Evolutionary conservation across 768 basidiomycete species (phyloP).

Genomic region (Boletellus ananiceps): DNA sequence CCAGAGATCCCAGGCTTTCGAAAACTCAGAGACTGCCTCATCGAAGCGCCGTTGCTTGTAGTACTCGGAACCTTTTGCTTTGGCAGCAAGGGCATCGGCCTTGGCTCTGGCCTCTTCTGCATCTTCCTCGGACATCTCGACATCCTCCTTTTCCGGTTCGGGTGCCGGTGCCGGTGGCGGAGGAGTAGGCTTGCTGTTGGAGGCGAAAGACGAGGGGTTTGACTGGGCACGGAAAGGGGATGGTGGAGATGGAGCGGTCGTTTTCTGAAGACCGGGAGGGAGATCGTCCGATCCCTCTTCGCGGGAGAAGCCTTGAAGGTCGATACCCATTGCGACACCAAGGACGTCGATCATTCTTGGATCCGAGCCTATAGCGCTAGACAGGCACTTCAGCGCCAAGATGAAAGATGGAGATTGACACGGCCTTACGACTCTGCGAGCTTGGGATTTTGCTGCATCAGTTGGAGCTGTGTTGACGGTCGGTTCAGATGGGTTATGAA

Average conservation of each 20-base stretch:
- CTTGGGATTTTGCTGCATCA: constrained; percentile 64
- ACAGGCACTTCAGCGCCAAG: constrained; percentile 6
- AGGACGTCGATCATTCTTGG: constrained; percentile 92
- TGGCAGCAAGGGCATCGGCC: constrained; percentile 73
- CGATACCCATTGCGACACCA: constrained; percentile 89
- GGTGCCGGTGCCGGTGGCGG: constrained; percentile 31
- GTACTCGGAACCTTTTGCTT: constrained; percentile 70
- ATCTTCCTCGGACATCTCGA: constrained; percentile 62
- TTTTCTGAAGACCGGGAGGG: constrained; percentile 51
- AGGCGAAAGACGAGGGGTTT: constrained; percentile 40
- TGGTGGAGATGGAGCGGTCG: constrained; percentile 18
- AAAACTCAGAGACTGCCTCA: constrained; percentile 69
- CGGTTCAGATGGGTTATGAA: background rate
- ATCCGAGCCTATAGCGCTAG: constrained; percentile 58
- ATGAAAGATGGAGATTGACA: background rate
- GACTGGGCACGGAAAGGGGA: constrained; percentile 30
- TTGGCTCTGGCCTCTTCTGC: constrained; percentile 69
- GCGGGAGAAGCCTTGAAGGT: constrained; percentile 81
- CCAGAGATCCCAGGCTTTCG: constrained; percentile 88
- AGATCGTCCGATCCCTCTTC: constrained; percentile 81
- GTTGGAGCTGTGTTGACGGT: constrained; percentile 43
- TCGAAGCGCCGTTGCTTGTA: constrained; percentile 87
- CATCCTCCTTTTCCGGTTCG: constrained; percentile 49
- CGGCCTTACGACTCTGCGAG: constrained; percentile 52
- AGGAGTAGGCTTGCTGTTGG: constrained; percentile 34